These are phyloP conservation scores for Trichosporon sp. DNA, from an alignment of 1,284 basidiomycete species.

Conservation along the genomic window DNA sequence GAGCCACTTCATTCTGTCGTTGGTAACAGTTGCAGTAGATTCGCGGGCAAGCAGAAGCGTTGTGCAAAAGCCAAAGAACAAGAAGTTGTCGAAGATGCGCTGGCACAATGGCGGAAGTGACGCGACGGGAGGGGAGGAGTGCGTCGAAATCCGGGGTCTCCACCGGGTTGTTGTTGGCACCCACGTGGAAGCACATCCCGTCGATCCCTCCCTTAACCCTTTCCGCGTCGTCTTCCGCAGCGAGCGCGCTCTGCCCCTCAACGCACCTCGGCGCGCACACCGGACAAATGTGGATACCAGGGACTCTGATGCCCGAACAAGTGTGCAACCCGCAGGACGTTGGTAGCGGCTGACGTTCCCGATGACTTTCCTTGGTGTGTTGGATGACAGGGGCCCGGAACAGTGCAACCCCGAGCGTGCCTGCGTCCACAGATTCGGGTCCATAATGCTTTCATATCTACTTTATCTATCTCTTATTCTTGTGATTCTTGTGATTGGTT, in stretches of 20 bases:
- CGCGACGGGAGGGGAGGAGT: neutral
- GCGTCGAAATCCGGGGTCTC: conserved; percentile 10
- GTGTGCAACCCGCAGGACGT: neutral
- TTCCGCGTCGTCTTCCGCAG: neutral
- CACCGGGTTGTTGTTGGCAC: neutral
- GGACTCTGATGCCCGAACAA: neutral
- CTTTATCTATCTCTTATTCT: neutral
- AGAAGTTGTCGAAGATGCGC: neutral
- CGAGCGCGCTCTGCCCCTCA: neutral
- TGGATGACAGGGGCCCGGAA: neutral
- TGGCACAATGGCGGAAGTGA: conserved; percentile 12
- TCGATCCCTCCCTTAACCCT: neutral
- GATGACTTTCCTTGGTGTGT: neutral
- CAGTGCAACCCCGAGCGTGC: neutral
- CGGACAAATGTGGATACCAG: neutral
- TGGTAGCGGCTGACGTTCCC: no score
- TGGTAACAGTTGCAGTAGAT: neutral
- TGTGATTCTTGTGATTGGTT: neutral
- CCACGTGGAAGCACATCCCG: conserved; percentile 13
- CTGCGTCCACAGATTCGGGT: neutral
- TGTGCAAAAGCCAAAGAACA: neutral
- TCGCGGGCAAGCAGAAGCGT: neutral
- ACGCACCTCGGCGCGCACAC: no score
- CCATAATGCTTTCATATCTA: neutral
- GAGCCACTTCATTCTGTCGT: conserved; percentile 28